These are phyloP conservation scores for Sporisorium iseilematis-ciliati DNA, from an alignment of 1,284 basidiomycete species.

Conservation along the genomic window DNA sequence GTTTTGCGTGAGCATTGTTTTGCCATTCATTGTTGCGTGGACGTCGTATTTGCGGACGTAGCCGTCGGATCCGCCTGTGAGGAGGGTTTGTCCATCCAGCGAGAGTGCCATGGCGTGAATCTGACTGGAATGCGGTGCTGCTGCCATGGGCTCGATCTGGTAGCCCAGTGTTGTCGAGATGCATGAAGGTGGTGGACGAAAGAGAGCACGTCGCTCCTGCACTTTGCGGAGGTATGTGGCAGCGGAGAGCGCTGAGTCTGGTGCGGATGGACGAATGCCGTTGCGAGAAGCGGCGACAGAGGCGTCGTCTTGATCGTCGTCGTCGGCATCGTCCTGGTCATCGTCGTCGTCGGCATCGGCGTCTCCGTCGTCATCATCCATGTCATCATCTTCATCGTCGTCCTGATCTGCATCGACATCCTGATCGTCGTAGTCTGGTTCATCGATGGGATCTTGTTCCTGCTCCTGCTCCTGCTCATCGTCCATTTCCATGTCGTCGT, in stretches of 20 bases:
- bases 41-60: conserved; percentile 94
- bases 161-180: conserved; percentile 40
- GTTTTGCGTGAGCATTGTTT: conserved; percentile 86
- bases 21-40: conserved; percentile 87
- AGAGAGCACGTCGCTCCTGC: conserved; percentile 32
- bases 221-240: conserved; percentile 44
- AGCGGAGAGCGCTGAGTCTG: conserved; percentile 26
- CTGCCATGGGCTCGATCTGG: conserved; percentile 88
- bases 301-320: conserved; percentile 15
- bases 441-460: conserved; percentile 27
- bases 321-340: conserved; percentile 27
- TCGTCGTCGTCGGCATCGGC: conserved; percentile 28
- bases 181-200: conserved; percentile 26
- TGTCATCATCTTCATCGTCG: conserved; percentile 24
- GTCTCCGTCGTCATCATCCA: conserved; percentile 27
- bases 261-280: conserved; percentile 13
- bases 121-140: conserved; percentile 87
- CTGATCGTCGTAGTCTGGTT: conserved; percentile 37
- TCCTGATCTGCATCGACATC: conserved; percentile 28
- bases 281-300: conserved; percentile 24
- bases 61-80: conserved; percentile 93
- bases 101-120: conserved; percentile 88
- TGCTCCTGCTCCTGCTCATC: conserved; percentile 47
- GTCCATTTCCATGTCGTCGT: conserved; percentile 55
- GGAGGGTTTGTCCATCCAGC: conserved; percentile 85